phyloP scores from a whole-genome alignment of 192 early-diverging fungal species.

The Borealophlyctis nickersoniae region DNA sequence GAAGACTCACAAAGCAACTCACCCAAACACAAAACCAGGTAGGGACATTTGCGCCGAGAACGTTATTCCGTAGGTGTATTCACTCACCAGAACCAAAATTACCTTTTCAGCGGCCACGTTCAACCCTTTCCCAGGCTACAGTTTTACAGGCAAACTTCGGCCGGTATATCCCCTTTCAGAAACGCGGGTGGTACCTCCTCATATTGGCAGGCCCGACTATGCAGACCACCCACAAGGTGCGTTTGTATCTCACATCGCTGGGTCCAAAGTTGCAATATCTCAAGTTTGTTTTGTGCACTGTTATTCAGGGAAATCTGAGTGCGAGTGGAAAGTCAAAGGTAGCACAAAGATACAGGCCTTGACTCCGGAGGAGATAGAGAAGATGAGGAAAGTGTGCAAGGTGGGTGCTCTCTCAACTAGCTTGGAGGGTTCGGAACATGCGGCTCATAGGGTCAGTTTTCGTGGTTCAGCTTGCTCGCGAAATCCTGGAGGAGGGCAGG shows the following conservation, averaged over 20 bases:
- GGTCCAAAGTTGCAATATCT: neutral
- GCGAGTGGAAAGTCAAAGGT: conserved; percentile 71
- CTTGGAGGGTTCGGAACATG: neutral
- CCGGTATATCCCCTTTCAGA: conserved; percentile 49
- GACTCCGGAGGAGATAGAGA: conserved; percentile 68
- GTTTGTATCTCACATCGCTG: neutral
- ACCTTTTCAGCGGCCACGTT: too few species aligned
- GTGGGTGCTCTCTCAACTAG: conserved; percentile 34
- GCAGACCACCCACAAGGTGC: conserved; percentile 26
- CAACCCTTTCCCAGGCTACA: conserved; percentile 47
- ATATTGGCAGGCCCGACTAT: conserved; percentile 46
- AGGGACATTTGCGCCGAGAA: neutral
- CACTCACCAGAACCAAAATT: conserved; percentile 18
- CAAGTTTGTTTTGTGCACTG: conserved; percentile 7
- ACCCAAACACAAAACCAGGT: conserved; percentile 17
- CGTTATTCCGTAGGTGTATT: neutral
- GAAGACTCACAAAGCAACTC: conserved; percentile 46
- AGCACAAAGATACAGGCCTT: conserved; percentile 68
- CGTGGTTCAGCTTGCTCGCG: conserved; percentile 66
- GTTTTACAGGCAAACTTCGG: conserved; percentile 46
- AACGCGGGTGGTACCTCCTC: conserved; percentile 34
- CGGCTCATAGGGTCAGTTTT: neutral
- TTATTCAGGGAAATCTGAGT: conserved; percentile 61
- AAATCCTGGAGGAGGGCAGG: conserved; percentile 86
- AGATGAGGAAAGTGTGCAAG: conserved; percentile 75